Percentiles rank a stretch among this genome's conserved stretches.
Evolutionary conservation across 306 rosid genomes (phyloP).

Genomic region (Cicer cuneatum): DNA sequence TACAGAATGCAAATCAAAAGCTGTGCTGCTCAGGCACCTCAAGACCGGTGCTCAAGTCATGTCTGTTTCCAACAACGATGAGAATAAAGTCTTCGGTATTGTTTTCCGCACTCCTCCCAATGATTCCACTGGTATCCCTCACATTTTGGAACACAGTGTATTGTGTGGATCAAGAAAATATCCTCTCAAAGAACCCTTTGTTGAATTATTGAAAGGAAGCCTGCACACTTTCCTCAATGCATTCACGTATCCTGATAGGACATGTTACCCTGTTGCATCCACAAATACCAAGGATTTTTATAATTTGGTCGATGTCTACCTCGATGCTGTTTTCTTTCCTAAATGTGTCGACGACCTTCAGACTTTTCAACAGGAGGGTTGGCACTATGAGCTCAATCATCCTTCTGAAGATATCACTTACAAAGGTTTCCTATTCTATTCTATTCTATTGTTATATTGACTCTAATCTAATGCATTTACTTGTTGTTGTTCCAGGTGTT

Average conservation of each 20-base stretch:
- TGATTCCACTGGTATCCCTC: slow-evolving; percentile 97
- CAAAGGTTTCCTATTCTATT: slow-evolving; percentile 58
- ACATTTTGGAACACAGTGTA: slow-evolving; percentile 96
- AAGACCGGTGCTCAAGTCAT: slow-evolving; percentile 91
- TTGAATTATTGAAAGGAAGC: slow-evolving; percentile 92
- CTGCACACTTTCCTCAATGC: slow-evolving; percentile 92
- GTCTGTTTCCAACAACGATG: slow-evolving; percentile 87
- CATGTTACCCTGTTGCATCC: slow-evolving; percentile 97
- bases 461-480: background rate
- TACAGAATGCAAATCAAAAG: slow-evolving; percentile 89
- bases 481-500: slow-evolving; percentile 67
- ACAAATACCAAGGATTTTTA: slow-evolving; percentile 96
- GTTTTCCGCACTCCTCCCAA: slow-evolving; percentile 97
- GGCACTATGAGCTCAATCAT: slow-evolving; percentile 96
- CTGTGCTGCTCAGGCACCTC: slow-evolving; percentile 72
- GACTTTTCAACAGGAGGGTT: slow-evolving; percentile 99
- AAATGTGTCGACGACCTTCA: slow-evolving; percentile 80
- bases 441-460: background rate
- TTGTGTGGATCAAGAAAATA: slow-evolving; percentile 94
- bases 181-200: slow-evolving; percentile 95
- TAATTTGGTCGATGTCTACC: slow-evolving; percentile 92
- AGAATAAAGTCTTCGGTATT: slow-evolving; percentile 95
- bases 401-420: slow-evolving; percentile 89
- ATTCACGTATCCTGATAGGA: slow-evolving; percentile 96
- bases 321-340: slow-evolving; percentile 98